A percentile compares a stretch with the other conserved stretches of the same genome.
These are phyloP conservation scores for Musa balbisiana DNA, from an alignment of 202 grass and related monocot genomes.

Conservation along the genomic window DNA sequence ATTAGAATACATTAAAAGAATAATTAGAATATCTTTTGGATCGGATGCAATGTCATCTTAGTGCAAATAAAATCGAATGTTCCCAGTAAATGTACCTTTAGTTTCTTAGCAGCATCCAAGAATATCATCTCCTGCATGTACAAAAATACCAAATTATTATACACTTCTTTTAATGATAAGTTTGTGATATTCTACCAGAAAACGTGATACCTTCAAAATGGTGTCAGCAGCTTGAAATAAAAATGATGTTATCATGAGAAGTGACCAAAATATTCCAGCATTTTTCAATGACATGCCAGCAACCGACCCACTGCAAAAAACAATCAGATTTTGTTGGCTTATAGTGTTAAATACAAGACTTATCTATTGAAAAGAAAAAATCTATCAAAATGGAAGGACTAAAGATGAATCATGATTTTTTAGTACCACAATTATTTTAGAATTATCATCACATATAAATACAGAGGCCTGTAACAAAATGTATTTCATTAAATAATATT, in stretches of 20 bases:
- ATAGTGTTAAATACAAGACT: constrained; percentile 1
- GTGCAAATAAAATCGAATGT: neutral
- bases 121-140: constrained; percentile 92
- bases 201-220: constrained; percentile 67
- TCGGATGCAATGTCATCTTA: no score
- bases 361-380: constrained; percentile 21
- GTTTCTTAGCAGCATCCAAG: constrained; percentile 74
- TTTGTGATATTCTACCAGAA: constrained; percentile 19
- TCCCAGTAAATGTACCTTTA: constrained; percentile 48
- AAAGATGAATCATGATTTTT: no score
- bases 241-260: constrained; percentile 92
- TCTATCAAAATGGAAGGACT: neutral
- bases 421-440: no score
- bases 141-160: constrained; percentile 29
- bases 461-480: no score
- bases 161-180: constrained; percentile 19
- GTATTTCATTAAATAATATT: no score
- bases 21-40: neutral
- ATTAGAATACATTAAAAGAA: neutral
- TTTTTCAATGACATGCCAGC: constrained; percentile 60
- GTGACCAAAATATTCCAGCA: constrained; percentile 75
- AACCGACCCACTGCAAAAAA: constrained; percentile 64
- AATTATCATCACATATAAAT: no score
- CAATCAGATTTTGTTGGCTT: constrained; percentile 22
- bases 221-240: constrained; percentile 94